Evolutionary conservation across 1,284 basidiomycete species (phyloP).

Genomic region (Agroathelia rolfsii): DNA sequence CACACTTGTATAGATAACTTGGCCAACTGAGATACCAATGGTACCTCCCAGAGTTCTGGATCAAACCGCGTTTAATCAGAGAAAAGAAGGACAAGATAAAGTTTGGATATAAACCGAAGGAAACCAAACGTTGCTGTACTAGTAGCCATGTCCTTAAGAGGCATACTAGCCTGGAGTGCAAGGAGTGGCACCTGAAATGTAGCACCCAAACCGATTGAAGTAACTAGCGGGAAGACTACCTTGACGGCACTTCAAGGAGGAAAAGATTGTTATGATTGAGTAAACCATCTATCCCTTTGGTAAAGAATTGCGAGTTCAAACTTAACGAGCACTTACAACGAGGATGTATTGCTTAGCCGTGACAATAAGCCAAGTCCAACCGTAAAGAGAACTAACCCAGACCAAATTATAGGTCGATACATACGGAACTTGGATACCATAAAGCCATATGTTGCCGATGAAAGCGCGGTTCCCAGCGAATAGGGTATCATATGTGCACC

Average conservation of each 20-base stretch:
- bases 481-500: conserved; percentile 37
- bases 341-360: too few species aligned
- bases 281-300: too few species aligned
- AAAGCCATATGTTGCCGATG: conserved; percentile 26
- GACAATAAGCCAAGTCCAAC: too few species aligned
- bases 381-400: too few species aligned
- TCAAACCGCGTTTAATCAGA: background rate
- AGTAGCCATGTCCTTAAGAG: conserved; percentile 36
- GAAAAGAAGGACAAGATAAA: background rate
- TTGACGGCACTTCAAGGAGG: conserved; percentile 57
- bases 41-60: conserved; percentile 25
- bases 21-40: conserved; percentile 26
- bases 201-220: conserved; percentile 33
- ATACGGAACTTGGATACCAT: conserved; percentile 24
- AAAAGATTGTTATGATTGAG: too few species aligned
- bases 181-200: conserved; percentile 20
- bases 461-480: conserved; percentile 25
- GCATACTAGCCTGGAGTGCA: conserved; percentile 35
- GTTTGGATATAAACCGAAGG: conserved; percentile 17
- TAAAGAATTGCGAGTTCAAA: too few species aligned
- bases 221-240: conserved; percentile 51
- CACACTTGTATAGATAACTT: conserved; percentile 27
- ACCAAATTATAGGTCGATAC: conserved; percentile 30
- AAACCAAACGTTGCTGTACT: conserved; percentile 25
- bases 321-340: too few species aligned